These are phyloP conservation scores for Penicillium sp. DNA, from an alignment of 2,329 filamentous ascomycete species.

Conservation along the genomic window DNA sequence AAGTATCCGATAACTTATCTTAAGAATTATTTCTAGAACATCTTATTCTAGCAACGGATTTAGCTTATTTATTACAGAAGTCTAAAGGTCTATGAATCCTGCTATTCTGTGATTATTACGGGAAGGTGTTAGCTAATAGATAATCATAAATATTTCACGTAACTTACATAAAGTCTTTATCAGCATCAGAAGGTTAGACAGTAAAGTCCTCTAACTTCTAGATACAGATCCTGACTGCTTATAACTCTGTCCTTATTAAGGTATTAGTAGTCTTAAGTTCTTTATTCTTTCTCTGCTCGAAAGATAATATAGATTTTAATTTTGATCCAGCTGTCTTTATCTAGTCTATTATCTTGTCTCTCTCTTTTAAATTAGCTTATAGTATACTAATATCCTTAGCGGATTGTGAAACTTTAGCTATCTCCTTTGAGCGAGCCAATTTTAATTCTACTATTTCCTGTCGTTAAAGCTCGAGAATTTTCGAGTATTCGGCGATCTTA, in stretches of 20 bases:
- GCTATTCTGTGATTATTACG: not conserved
- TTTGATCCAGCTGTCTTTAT: slow-evolving; percentile 16
- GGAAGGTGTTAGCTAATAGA: not conserved
- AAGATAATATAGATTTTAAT: slow-evolving; percentile 7
- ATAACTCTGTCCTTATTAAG: slow-evolving; percentile 6
- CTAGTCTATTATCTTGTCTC: slow-evolving; percentile 16
- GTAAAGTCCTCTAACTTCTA: slow-evolving; percentile 10
- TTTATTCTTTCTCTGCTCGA: slow-evolving; percentile 11
- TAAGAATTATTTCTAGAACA: slow-evolving; percentile 10
- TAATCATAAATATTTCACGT: not conserved
- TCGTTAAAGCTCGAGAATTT: not conserved
- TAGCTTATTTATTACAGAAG: slow-evolving; percentile 8
- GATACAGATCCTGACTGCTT: slow-evolving; percentile 3
- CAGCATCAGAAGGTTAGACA: slow-evolving; percentile 4
- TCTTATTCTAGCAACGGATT: slow-evolving; percentile 9
- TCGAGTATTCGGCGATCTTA: slow-evolving; percentile 1
- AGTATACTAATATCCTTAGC: slow-evolving; percentile 15
- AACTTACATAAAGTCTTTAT: slow-evolving; percentile 12
- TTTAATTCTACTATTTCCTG: not conserved
- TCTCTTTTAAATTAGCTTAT: slow-evolving; percentile 11
- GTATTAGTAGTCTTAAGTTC: slow-evolving; percentile 11
- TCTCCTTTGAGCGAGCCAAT: slow-evolving; percentile 3
- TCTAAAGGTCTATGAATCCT: slow-evolving; percentile 8
- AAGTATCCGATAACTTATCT: slow-evolving; percentile 7
- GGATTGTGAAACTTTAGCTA: slow-evolving; percentile 9